Percentiles rank a stretch among this genome's conserved stretches.
These are phyloP conservation scores for Blastocystis sp. DNA, from an alignment of 352 stramenopile genomes.

Conservation along the genomic window DNA sequence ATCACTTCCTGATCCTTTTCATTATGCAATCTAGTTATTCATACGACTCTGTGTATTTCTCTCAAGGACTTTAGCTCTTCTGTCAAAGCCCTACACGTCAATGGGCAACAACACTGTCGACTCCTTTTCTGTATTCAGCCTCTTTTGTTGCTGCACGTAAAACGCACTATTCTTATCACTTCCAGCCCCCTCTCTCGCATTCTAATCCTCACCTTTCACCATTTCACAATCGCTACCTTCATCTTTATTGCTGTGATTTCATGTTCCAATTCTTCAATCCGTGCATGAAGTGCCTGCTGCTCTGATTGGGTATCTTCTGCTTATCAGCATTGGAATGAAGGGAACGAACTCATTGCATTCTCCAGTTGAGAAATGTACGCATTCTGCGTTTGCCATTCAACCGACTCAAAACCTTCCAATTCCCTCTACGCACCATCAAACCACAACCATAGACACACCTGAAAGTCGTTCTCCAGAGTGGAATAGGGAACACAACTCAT, in stretches of 20 bases:
- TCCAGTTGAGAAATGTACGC: not conserved
- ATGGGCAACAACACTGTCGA: not conserved
- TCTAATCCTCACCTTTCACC: not conserved
- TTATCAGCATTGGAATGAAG: not conserved
- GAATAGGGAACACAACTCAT: not conserved
- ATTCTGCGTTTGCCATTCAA: slow-evolving; percentile 1
- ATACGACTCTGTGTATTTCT: not conserved
- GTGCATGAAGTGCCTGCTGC: not conserved
- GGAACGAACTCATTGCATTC: not conserved
- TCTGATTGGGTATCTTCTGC: not conserved
- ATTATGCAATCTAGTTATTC: not conserved
- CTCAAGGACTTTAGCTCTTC: not conserved
- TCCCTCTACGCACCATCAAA: not conserved
- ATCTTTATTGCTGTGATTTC: not conserved
- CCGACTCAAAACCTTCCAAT: not conserved
- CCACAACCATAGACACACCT: not conserved
- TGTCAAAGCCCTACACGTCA: not conserved
- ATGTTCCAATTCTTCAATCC: slow-evolving; percentile 1
- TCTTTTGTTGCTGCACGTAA: too few relatives aligned
- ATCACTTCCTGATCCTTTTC: slow-evolving; percentile 6
- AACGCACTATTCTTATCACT: too few relatives aligned
- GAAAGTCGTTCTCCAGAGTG: not conserved
- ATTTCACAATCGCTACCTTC: not conserved
- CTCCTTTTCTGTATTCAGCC: not conserved
- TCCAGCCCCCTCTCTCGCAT: not conserved